Conservation (phyloP, 176 grass and related monocot species). For the Chrysopogon serrulatus region DNA sequence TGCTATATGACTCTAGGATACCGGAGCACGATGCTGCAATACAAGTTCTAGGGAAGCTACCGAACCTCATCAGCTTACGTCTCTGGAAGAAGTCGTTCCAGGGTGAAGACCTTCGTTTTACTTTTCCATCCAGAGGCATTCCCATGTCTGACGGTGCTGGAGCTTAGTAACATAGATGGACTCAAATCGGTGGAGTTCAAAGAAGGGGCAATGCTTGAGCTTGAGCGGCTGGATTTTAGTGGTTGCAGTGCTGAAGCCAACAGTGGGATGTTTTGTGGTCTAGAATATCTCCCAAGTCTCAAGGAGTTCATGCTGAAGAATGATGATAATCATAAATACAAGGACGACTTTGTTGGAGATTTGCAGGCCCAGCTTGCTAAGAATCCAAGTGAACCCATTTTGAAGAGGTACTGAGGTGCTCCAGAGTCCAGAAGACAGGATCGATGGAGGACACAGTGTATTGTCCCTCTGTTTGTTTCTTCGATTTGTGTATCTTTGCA, state of each 20-base stretch:
- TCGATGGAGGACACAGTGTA: no score
- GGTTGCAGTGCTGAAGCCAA: fast-evolving
- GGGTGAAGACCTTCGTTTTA: background rate
- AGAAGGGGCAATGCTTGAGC: background rate
- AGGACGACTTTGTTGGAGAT: background rate
- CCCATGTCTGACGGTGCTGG: background rate
- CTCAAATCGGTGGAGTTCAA: background rate
- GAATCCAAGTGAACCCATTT: no score
- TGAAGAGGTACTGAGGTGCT: no score
- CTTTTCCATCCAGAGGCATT: background rate
- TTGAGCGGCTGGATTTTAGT: background rate
- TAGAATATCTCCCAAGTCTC: background rate
- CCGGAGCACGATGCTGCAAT: no score
- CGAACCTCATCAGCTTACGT: no score
- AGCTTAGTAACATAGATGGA: fast-evolving
- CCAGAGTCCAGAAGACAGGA: no score
- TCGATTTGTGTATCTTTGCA: no score
- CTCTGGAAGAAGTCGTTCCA: no score
- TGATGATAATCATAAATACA: background rate
- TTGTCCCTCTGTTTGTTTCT: no score
- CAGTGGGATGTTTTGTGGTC: background rate
- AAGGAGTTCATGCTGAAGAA: background rate
- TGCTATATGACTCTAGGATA: no score
- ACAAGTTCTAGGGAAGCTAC: no score
- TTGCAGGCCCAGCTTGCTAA: background rate